These are phyloP conservation scores for Leptodermis oblonga DNA, from an alignment of 257 asterid genomes.

Conservation along the genomic window DNA sequence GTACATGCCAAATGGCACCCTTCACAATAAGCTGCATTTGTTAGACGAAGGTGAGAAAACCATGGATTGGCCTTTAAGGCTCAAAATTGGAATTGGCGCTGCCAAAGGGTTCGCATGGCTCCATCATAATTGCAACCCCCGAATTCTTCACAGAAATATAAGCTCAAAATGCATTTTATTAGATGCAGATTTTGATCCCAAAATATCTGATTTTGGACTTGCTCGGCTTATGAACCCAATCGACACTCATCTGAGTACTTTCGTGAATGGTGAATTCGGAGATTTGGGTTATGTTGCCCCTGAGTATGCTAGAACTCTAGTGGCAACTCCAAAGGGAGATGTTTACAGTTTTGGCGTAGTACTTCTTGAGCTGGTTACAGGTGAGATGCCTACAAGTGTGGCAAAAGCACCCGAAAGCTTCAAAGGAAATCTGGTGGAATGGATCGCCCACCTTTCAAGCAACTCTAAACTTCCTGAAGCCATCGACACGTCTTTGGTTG, in stretches of 20 bases:
- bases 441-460: slow-evolving; percentile 62
- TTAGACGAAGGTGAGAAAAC: slow-evolving; percentile 18
- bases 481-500: slow-evolving; percentile 50
- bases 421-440: slow-evolving; percentile 75
- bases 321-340: slow-evolving; percentile 92
- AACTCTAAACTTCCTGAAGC: slow-evolving; percentile 66
- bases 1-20: slow-evolving; percentile 37
- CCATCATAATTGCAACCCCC: slow-evolving; percentile 41
- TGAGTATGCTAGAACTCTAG: slow-evolving; percentile 63
- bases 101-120: slow-evolving; percentile 51
- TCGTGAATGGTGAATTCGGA: slow-evolving; percentile 88
- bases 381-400: slow-evolving; percentile 57
- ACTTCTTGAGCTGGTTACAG: slow-evolving; percentile 73
- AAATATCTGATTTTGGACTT: slow-evolving; percentile 78
- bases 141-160: slow-evolving; percentile 40
- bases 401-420: slow-evolving; percentile 66
- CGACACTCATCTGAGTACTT: slow-evolving; percentile 87
- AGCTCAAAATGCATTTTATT: slow-evolving; percentile 43
- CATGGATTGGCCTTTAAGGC: slow-evolving; percentile 38
- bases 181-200: slow-evolving; percentile 36
- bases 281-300: slow-evolving; percentile 91
- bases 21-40: slow-evolving; percentile 31
- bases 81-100: slow-evolving; percentile 34
- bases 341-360: slow-evolving; percentile 89
- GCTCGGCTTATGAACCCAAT: slow-evolving; percentile 89